These are phyloP conservation scores for Loxodes magnus DNA, from an alignment of 73 alveolate species.

Conservation along the genomic window DNA sequence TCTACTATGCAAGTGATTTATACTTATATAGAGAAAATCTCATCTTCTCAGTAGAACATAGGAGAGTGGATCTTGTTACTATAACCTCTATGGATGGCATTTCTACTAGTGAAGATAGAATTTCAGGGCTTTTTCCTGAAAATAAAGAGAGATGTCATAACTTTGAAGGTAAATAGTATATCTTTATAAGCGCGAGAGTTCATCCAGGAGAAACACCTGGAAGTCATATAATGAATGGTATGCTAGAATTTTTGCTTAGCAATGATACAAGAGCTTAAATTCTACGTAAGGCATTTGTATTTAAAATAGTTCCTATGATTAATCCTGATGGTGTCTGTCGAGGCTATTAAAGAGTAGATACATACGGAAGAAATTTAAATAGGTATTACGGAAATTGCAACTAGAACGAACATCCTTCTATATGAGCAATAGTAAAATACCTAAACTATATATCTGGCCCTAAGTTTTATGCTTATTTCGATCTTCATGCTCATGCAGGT, in stretches of 20 bases:
- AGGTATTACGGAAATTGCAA: slow-evolving; percentile 96
- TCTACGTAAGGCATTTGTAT: slow-evolving; percentile 77
- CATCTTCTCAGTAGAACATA: slow-evolving; percentile 15
- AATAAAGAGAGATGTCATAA: background rate
- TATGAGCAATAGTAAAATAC: slow-evolving; percentile 77
- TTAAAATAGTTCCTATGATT: slow-evolving; percentile 94
- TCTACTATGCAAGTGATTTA: background rate
- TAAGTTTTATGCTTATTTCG: slow-evolving; percentile 86
- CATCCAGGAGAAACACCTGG: slow-evolving; percentile 99
- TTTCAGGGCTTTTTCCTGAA: background rate
- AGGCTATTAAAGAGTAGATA: slow-evolving; percentile 77
- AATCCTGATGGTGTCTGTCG: slow-evolving; percentile 99
- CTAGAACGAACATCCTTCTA: slow-evolving; percentile 89
- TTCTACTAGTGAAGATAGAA: slow-evolving; percentile 1
- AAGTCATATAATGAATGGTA: slow-evolving; percentile 37
- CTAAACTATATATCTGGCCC: slow-evolving; percentile 58
- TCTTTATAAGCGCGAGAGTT: slow-evolving; percentile 85
- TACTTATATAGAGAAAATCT: slow-evolving; percentile 17
- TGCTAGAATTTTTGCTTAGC: slow-evolving; percentile 81
- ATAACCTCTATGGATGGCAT: slow-evolving; percentile 9
- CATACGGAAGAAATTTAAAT: slow-evolving; percentile 97
- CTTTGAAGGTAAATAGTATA: slow-evolving; percentile 26
- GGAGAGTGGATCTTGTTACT: slow-evolving; percentile 23
- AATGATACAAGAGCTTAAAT: slow-evolving; percentile 61
- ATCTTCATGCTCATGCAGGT: slow-evolving; percentile 98